Evolutionary conservation across 495 filamentous ascomycete species (phyloP).

Genomic region (Platismatia glauca): DNA sequence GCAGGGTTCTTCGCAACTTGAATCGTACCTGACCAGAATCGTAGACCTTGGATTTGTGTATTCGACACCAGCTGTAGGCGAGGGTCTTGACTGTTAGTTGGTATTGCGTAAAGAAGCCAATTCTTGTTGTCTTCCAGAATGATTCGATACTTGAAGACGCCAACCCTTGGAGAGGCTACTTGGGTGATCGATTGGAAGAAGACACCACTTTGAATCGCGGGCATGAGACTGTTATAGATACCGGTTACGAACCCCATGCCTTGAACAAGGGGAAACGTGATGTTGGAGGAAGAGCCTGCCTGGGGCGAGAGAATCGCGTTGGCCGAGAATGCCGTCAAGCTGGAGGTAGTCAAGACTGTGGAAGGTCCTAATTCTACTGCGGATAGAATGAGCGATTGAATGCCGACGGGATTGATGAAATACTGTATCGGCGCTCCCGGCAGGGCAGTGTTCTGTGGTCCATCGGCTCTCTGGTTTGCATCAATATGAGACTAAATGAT

Average conservation of each 20-base stretch:
- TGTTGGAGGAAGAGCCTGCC: conserved; percentile 40
- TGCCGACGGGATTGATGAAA: conserved; percentile 73
- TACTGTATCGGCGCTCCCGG: conserved; percentile 55
- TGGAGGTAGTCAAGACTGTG: conserved; percentile 54
- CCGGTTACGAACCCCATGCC: conserved; percentile 85
- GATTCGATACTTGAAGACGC: conserved; percentile 71
- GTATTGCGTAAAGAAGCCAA: conserved; percentile 76
- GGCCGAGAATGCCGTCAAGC: conserved; percentile 59
- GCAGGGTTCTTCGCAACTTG: conserved; percentile 71
- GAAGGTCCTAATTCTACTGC: conserved; percentile 57
- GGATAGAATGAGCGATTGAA: conserved; percentile 71
- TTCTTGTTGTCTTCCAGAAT: conserved; percentile 58
- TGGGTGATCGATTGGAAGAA: conserved; percentile 61
- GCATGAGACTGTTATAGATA: conserved; percentile 60
- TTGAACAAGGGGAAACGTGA: conserved; percentile 79
- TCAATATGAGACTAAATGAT: conserved; percentile 73
- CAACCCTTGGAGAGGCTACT: conserved; percentile 44
- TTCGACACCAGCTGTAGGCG: conserved; percentile 40
- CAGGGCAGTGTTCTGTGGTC: conserved; percentile 34
- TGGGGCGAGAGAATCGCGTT: conserved; percentile 56
- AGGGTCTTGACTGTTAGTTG: conserved; percentile 38
- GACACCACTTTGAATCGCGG: conserved; percentile 63
- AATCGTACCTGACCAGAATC: conserved; percentile 57
- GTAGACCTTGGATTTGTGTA: conserved; percentile 40
- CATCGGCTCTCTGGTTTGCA: conserved; percentile 53